These are phyloP conservation scores for Penicillium psychrofluorescens DNA, from an alignment of 495 filamentous ascomycete species.

Conservation along the genomic window DNA sequence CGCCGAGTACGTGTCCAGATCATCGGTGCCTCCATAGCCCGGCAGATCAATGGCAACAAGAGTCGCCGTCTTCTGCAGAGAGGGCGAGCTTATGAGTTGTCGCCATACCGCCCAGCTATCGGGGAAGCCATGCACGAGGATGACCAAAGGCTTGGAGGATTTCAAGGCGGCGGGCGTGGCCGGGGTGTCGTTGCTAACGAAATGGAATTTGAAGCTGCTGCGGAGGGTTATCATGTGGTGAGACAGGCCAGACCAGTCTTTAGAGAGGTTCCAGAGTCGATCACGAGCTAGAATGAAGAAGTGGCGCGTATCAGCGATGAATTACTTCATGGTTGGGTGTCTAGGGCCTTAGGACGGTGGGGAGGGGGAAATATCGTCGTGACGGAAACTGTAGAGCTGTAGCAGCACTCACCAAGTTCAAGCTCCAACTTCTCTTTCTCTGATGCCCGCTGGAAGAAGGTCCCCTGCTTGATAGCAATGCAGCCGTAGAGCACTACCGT, in stretches of 20 bases:
- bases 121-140: constrained; percentile 54
- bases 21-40: constrained; percentile 48
- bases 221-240: constrained; percentile 42
- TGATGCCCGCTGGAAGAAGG: constrained; percentile 25
- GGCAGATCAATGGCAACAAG: constrained; percentile 49
- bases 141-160: constrained; percentile 36
- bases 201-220: constrained; percentile 46
- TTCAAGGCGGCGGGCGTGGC: constrained; percentile 9
- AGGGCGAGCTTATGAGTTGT: constrained; percentile 23
- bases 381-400: neutral
- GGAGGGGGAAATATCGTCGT: no score
- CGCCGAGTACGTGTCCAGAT: constrained; percentile 36
- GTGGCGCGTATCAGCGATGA: neutral
- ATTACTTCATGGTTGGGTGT: neutral
- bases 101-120: constrained; percentile 51
- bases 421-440: constrained; percentile 33
- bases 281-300: constrained; percentile 24
- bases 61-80: constrained; percentile 25
- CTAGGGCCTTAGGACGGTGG: no score
- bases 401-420: constrained; percentile 24
- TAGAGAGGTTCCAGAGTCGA: constrained; percentile 40
- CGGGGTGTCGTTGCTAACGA: constrained; percentile 34
- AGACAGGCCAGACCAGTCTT: constrained; percentile 28
- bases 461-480: constrained; percentile 15
- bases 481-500: constrained; percentile 20